Conservation (phyloP, 1,284 basidiomycete genomes). For the Pseudozyma sp. region DNA sequence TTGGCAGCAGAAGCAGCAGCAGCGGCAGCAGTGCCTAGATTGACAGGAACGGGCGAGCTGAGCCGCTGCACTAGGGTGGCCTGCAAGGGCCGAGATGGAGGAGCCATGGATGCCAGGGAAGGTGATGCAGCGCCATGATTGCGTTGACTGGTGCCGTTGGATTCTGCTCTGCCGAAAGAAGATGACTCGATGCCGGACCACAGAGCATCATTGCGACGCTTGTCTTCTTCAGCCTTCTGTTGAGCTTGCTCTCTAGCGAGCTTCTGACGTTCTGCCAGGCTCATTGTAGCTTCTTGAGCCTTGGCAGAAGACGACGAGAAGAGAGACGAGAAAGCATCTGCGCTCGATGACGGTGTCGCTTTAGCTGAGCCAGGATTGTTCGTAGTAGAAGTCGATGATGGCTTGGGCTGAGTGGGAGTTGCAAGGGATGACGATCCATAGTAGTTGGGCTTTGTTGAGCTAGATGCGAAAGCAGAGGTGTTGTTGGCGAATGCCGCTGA, state of each 20-base stretch:
- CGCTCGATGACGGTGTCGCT: constrained; percentile 1
- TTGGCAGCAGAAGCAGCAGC: constrained; percentile 1
- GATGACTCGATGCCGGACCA: constrained; percentile 43
- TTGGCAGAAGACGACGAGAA: constrained; percentile 41
- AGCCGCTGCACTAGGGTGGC: constrained; percentile 12
- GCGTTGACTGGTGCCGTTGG: not conserved
- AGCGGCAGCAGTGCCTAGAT: not conserved
- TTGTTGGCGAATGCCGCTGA: constrained; percentile 9
- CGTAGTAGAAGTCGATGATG: constrained; percentile 9
- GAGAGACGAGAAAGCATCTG: constrained; percentile 61
- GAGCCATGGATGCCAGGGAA: not conserved
- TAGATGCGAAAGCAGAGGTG: constrained; percentile 12
- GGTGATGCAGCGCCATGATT: not conserved
- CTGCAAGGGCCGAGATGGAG: not conserved
- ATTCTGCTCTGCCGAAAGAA: constrained; percentile 9
- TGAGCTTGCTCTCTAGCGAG: constrained; percentile 28
- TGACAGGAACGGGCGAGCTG: constrained; percentile 13
- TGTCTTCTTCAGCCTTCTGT: constrained; percentile 17
- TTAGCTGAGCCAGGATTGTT: constrained; percentile 12
- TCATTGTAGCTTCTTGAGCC: constrained; percentile 30
- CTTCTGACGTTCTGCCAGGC: constrained; percentile 38
- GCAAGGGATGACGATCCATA: constrained; percentile 16
- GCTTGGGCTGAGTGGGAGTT: constrained; percentile 9
- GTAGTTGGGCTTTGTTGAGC: constrained; percentile 26
- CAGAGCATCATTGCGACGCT: constrained; percentile 37